Conservation (phyloP, 2,329 filamentous ascomycete species). For the Coniochaeta sp. region DNA sequence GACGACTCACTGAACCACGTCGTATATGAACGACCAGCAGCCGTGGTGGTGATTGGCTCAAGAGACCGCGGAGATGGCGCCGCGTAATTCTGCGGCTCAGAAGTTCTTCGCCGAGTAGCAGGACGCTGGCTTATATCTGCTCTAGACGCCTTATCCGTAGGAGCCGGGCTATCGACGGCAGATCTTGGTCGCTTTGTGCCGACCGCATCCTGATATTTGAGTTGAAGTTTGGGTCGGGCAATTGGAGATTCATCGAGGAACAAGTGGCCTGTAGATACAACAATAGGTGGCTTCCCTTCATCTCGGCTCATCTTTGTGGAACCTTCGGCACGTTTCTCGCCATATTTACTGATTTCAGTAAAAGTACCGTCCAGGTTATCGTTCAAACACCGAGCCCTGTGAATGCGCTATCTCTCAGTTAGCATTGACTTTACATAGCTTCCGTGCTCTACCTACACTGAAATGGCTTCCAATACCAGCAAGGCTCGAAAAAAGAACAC, state of each 20-base stretch:
- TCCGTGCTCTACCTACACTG: conserved; percentile 4
- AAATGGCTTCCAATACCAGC: conserved; percentile 10
- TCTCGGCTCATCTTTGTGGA: neutral
- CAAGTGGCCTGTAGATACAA: neutral
- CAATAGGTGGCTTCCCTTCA: neutral
- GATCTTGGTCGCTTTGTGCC: neutral
- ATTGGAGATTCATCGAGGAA: neutral
- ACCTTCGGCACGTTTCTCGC: neutral
- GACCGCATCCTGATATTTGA: neutral
- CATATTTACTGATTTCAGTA: conserved; percentile 11
- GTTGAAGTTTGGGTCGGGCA: neutral
- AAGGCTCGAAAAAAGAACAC: conserved; percentile 4
- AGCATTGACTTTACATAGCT: neutral
- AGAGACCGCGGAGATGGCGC: neutral
- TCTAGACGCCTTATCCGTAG: too few relatives aligned
- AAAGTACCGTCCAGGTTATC: conserved; percentile 16
- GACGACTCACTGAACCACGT: neutral
- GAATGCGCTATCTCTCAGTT: neutral
- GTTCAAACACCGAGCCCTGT: conserved; percentile 8
- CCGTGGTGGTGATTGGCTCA: neutral
- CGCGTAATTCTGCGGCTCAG: neutral
- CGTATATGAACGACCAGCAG: neutral
- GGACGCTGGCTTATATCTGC: too few relatives aligned
- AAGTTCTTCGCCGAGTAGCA: neutral
- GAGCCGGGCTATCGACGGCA: neutral